Percentiles rank a stretch among this genome's conserved stretches.
These are phyloP conservation scores for Smithsoniella earleae DNA, from an alignment of 163 green algal genomes.

Conservation along the genomic window DNA sequence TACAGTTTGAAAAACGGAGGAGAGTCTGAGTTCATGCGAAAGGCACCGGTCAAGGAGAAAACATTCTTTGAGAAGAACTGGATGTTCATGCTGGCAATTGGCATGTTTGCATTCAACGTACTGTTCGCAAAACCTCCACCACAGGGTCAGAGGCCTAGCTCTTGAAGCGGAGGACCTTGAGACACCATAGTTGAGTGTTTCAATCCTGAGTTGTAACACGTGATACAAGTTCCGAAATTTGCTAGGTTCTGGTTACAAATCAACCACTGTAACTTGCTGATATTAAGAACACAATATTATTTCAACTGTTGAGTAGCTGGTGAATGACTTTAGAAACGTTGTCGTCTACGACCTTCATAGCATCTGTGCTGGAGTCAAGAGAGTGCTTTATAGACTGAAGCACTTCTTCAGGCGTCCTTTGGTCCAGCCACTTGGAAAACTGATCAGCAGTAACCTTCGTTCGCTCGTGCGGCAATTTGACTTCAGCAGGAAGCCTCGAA, in stretches of 20 bases:
- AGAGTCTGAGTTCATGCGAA: no score
- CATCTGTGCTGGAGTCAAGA: background rate
- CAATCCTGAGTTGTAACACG: no score
- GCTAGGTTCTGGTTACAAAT: no score
- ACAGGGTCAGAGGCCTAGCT: background rate
- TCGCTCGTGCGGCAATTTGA: slow-evolving; percentile 64
- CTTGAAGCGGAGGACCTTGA: no score
- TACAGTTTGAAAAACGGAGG: no score
- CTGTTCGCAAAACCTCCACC: background rate
- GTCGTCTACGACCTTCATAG: background rate
- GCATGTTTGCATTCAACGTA: slow-evolving; percentile 17
- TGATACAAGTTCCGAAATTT: no score
- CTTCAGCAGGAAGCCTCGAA: slow-evolving; percentile 48
- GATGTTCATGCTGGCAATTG: slow-evolving; percentile 25
- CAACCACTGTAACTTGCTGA: no score
- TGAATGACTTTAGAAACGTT: background rate
- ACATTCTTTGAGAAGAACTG: slow-evolving; percentile 30
- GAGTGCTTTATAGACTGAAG: background rate
- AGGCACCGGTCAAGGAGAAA: slow-evolving; percentile 3
- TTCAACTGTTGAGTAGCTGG: no score
- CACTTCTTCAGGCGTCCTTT: slow-evolving; percentile 43
- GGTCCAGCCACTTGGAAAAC: slow-evolving; percentile 88
- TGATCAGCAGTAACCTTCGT: slow-evolving; percentile 56
- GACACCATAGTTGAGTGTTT: no score
- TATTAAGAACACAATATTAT: no score